phyloP scores from a whole-genome alignment of 352 stramenopile species.

The Phytophthora tentaculata region DNA sequence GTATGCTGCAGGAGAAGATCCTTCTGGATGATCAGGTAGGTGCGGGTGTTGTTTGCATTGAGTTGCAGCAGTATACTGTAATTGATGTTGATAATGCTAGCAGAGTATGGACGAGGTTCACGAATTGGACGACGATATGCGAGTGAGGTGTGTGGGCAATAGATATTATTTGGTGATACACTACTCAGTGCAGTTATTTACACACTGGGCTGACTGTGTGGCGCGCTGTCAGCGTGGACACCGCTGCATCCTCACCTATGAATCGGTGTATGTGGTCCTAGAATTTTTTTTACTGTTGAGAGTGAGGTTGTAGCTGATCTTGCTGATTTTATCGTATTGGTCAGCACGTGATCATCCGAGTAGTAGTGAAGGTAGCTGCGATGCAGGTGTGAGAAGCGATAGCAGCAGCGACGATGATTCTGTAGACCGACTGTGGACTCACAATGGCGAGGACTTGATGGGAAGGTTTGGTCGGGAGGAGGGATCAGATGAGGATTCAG shows the following conservation, averaged over 20 bases:
- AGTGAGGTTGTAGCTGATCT: constrained; percentile 1
- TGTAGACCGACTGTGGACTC: neutral
- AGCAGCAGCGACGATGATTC: constrained; percentile 23
- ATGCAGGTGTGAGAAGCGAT: constrained; percentile 22
- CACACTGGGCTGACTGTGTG: neutral
- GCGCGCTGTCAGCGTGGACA: constrained; percentile 48
- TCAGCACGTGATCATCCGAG: constrained; percentile 16
- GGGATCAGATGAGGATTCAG: constrained; percentile 35
- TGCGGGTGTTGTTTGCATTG: neutral
- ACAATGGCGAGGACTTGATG: constrained; percentile 4
- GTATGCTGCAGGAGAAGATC: constrained; percentile 41
- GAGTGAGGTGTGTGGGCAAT: constrained; percentile 47
- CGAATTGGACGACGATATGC: constrained; percentile 58
- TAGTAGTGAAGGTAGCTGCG: constrained; percentile 11
- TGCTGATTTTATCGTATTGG: neutral
- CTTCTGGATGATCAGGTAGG: constrained; percentile 61
- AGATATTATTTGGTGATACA: neutral
- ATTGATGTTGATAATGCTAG: constrained; percentile 31
- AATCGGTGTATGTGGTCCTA: constrained; percentile 20
- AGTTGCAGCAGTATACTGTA: constrained; percentile 1
- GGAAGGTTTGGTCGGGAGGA: constrained; percentile 11
- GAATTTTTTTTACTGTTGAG: constrained; percentile 1
- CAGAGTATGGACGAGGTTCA: constrained; percentile 86
- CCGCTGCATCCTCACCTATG: constrained; percentile 50
- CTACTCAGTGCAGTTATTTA: neutral